Evolutionary conservation across 148 eudicot species (phyloP).

Genomic region (Cornus suecica): DNA sequence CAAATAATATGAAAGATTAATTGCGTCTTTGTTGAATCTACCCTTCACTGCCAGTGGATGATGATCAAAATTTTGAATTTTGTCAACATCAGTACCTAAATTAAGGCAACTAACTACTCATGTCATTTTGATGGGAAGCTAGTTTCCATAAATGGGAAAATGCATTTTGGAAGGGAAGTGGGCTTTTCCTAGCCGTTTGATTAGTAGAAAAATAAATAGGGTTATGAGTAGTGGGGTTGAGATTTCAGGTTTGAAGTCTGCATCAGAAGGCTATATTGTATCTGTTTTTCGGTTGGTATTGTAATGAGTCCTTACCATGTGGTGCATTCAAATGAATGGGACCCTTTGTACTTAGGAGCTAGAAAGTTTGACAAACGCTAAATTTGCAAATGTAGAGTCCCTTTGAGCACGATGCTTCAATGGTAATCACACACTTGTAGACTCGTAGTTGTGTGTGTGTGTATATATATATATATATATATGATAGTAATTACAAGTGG

Average conservation of each 20-base stretch:
- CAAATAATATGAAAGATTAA: too few species aligned
- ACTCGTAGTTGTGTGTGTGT: too few species aligned
- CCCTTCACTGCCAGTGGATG: too few species aligned
- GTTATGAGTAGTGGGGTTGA: background rate
- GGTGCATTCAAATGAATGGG: background rate
- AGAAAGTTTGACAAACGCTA: background rate
- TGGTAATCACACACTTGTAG: background rate
- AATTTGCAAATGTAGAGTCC: background rate
- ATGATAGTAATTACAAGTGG: background rate
- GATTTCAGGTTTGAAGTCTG: background rate
- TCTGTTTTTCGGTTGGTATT: background rate
- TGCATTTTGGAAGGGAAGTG: background rate
- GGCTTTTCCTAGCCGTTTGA: background rate
- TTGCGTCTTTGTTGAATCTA: too few species aligned
- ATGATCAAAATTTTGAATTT: background rate
- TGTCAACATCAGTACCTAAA: background rate
- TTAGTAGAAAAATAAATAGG: background rate
- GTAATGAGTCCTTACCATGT: background rate
- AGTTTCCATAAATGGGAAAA: background rate
- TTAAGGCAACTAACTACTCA: constrained; percentile 4
- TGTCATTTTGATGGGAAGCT: background rate
- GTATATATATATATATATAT: background rate
- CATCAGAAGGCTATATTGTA: background rate
- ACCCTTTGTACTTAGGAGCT: background rate
- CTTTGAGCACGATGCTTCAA: background rate